Evolutionary conservation across 768 basidiomycete genomes (phyloP).

Genomic region (Pleurotus platypus): DNA sequence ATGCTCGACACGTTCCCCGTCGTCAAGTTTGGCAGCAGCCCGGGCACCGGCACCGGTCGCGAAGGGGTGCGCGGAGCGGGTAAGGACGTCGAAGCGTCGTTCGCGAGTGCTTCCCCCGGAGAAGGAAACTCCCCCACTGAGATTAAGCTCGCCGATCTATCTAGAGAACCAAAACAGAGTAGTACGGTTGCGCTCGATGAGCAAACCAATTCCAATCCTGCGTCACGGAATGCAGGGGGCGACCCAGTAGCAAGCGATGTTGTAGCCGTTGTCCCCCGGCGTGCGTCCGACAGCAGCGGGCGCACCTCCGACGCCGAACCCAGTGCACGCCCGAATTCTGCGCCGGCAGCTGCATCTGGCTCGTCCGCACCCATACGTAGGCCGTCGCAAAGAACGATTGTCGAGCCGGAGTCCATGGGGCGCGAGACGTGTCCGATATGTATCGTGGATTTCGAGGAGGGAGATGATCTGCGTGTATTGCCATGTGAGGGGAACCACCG

Average conservation of each 20-base stretch:
- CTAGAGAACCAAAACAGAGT: background rate
- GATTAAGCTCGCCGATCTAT: background rate
- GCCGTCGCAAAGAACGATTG: constrained; percentile 25
- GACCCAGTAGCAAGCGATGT: background rate
- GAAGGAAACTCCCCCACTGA: background rate
- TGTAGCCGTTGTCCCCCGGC: background rate
- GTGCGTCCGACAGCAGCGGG: background rate
- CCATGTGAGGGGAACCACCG: constrained; percentile 90
- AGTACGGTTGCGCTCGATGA: background rate
- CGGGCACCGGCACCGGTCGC: constrained; percentile 7
- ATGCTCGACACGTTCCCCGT: constrained; percentile 96
- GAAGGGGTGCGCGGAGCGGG: background rate
- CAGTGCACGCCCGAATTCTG: constrained; percentile 1
- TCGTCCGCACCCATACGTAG: constrained; percentile 10
- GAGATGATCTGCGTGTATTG: constrained; percentile 85
- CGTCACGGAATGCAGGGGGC: no score
- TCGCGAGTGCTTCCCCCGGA: background rate
- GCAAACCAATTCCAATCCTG: background rate
- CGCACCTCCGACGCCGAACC: background rate
- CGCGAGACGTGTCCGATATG: constrained; percentile 93
- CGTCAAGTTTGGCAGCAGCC: constrained; percentile 67
- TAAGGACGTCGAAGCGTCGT: constrained; percentile 1
- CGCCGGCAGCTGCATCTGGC: background rate
- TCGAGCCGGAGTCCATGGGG: constrained; percentile 65
- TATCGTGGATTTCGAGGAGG: constrained; percentile 90